phyloP scores from a whole-genome alignment of 148 eudicot species.

The Selenicereus undatus region DNA sequence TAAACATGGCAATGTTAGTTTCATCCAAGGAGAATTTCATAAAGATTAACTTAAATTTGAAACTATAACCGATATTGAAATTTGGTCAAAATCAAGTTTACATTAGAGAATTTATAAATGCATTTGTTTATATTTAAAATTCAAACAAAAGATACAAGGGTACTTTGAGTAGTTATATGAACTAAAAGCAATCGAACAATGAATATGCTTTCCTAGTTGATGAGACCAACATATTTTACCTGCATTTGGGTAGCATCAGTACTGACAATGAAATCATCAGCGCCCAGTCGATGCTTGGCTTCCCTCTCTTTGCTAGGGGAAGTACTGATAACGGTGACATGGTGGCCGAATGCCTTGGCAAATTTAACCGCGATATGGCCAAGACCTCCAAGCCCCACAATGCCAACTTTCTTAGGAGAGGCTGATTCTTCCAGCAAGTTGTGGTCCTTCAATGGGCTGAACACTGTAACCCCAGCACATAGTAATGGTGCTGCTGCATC shows the following conservation, averaged over 20 bases:
- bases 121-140: no score
- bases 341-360: constrained; percentile 83
- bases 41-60: no score
- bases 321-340: constrained; percentile 86
- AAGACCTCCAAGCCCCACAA: constrained; percentile 80
- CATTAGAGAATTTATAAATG: no score
- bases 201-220: no score
- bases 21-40: no score
- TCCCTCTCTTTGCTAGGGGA: constrained; percentile 75
- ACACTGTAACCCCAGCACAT: constrained; percentile 88
- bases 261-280: constrained; percentile 72
- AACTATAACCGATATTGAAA: no score
- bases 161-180: no score
- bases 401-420: constrained; percentile 51
- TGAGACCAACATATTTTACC: constrained; percentile 29
- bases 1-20: neutral
- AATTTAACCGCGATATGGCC: constrained; percentile 90
- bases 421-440: constrained; percentile 39
- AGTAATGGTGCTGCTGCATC: constrained; percentile 80
- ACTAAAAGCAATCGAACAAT: no score
- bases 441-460: constrained; percentile 67
- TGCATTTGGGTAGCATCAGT: constrained; percentile 55
- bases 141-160: no score
- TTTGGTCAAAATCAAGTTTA: no score
- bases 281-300: constrained; percentile 59